phyloP scores from a whole-genome alignment of 23 red algal genomes.

The Gracilaria gracilis region DNA sequence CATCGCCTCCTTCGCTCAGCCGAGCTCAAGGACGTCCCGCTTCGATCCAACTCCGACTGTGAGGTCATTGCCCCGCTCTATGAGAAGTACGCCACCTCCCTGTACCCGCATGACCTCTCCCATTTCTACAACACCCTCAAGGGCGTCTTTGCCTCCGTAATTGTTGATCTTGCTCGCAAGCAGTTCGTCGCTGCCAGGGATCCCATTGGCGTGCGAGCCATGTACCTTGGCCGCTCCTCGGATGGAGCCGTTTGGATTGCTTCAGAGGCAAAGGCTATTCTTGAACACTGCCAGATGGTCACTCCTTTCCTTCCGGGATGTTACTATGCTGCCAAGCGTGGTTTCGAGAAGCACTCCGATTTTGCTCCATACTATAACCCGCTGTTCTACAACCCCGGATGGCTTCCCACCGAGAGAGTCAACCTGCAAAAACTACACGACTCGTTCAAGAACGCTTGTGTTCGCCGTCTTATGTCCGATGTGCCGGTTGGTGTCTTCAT shows the following conservation, averaged over 20 bases:
- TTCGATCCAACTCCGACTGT: slow-evolving; percentile 81
- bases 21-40: slow-evolving; percentile 9
- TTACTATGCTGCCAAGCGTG: slow-evolving; percentile 56
- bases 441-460: slow-evolving; percentile 61
- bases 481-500: slow-evolving; percentile 85
- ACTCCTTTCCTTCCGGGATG: slow-evolving; percentile 64
- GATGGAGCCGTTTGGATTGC: slow-evolving; percentile 90
- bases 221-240: slow-evolving; percentile 78
- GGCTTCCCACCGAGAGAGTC: slow-evolving; percentile 80
- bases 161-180: slow-evolving; percentile 79
- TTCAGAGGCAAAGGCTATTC: slow-evolving; percentile 86
- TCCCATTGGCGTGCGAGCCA: slow-evolving; percentile 87
- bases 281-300: slow-evolving; percentile 55
- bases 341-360: slow-evolving; percentile 24
- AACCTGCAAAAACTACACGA: slow-evolving; percentile 85
- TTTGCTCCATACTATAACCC: slow-evolving; percentile 80
- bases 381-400: slow-evolving; percentile 71
- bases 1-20: slow-evolving; percentile 58
- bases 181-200: slow-evolving; percentile 93
- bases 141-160: slow-evolving; percentile 90
- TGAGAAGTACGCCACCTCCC: slow-evolving; percentile 56
- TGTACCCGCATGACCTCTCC: slow-evolving; percentile 24
- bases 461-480: slow-evolving; percentile 82
- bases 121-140: slow-evolving; percentile 67
- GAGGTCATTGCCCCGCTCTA: slow-evolving; percentile 93